phyloP scores from a whole-genome alignment of 306 rosid genomes.

The Cicer cuneatum region DNA sequence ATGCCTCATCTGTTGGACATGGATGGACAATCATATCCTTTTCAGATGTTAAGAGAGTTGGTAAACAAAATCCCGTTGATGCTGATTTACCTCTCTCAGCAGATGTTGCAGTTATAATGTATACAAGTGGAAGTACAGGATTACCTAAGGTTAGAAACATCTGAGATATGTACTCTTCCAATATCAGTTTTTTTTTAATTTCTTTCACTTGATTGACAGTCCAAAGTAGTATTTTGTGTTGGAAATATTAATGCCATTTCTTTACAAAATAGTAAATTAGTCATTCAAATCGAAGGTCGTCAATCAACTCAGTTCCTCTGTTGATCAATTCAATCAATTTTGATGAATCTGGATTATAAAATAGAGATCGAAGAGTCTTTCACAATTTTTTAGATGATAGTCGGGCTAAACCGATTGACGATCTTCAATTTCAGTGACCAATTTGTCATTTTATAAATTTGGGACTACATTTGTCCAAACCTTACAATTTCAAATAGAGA shows the following conservation, averaged over 20 bases:
- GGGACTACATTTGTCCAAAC: background rate
- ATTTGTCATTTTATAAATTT: background rate
- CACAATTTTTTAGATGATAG: background rate
- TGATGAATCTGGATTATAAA: background rate
- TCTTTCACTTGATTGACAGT: slow-evolving; percentile 33
- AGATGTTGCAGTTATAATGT: slow-evolving; percentile 96
- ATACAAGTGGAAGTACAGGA: slow-evolving; percentile 99
- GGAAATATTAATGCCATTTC: background rate
- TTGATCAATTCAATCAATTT: background rate
- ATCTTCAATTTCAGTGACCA: background rate
- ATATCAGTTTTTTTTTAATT: slow-evolving; percentile 21
- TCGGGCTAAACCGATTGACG: background rate
- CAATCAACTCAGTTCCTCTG: background rate
- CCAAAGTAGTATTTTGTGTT: background rate
- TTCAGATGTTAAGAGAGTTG: slow-evolving; percentile 67
- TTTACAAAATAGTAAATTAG: background rate
- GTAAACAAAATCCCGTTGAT: slow-evolving; percentile 63
- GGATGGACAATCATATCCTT: slow-evolving; percentile 71
- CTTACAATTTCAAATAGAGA: background rate
- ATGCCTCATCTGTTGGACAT: slow-evolving; percentile 52
- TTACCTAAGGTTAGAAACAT: slow-evolving; percentile 80
- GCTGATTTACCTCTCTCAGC: slow-evolving; percentile 82
- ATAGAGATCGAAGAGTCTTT: background rate
- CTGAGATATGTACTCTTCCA: slow-evolving; percentile 24
- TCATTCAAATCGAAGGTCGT: background rate